Evolutionary conservation across 148 eudicot species (phyloP), one percentile per base, ranked within the genome.

Genomic region (Vaccinium darrowii): DNA sequence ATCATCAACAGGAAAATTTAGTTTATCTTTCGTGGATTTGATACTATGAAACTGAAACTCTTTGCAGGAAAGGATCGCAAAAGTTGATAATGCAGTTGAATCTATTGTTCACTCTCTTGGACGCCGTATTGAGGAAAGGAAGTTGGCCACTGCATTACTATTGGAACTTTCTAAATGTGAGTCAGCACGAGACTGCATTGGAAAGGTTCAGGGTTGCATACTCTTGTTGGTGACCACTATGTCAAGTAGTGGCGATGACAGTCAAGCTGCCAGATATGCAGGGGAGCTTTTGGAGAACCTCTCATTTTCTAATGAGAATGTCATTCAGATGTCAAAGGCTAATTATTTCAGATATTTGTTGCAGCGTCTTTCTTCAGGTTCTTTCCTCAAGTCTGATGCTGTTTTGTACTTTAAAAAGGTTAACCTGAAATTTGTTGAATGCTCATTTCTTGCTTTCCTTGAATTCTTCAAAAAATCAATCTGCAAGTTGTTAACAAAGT

Each of bases 201-300:
- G 91, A 71, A 84, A 84, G 72, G 89, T 85, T 73, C 88, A 88
- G 58, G 91, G 91, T 65, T 90, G 91, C 86, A 88, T 90, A 78
- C 87, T 90, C 65, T 88, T 88, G 47, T 77, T 90, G 50, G 91
- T 90, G 72, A 86, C 88, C 43, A 86, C 87, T 52, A 88, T 90
- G 90, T 81, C 89, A 57, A 86, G 85, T 84, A 84, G 78, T 82
- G 86, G 21, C 25, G 25, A 83, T 13, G 91, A 90, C 80, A 69
- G 47, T 82, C 85, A 80, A 79, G 90, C 91, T 86, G 87, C 88
- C 78, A 79, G 77, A 76, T 84, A 88, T 88, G 91, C 91, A 18
- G 84, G 39, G 69, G 81, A 84, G 80, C 88, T 90, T 69, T 82
- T 90, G 83, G 87, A 86, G 80, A 83, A 86, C 54, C 89, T 90